Conservation (phyloP, 805 yeast species). For the Yarrowia yakushimensis region DNA sequence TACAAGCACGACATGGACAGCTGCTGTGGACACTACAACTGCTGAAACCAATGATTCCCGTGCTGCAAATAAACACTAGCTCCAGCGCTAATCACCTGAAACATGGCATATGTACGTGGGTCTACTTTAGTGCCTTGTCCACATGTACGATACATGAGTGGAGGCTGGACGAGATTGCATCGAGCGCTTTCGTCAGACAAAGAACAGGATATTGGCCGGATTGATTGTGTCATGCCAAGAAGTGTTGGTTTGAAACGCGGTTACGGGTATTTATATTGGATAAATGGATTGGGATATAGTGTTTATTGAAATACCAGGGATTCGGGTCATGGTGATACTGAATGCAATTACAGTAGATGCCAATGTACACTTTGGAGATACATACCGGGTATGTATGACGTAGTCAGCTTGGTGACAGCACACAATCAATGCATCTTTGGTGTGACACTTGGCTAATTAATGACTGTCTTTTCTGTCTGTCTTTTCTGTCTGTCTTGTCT, state of each 20-base stretch:
- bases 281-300: too few species aligned
- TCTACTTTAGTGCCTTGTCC: background rate
- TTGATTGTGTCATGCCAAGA: background rate
- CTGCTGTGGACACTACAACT: background rate
- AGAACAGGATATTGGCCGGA: background rate
- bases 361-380: too few species aligned
- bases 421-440: too few species aligned
- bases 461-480: too few species aligned
- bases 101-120: background rate
- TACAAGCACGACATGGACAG: conserved; percentile 42
- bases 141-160: background rate
- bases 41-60: background rate
- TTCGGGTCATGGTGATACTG: too few species aligned
- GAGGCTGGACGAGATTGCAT: background rate
- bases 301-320: too few species aligned
- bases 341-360: too few species aligned
- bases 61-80: background rate
- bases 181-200: background rate
- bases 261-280: too few species aligned
- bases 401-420: too few species aligned
- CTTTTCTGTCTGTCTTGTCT: too few species aligned
- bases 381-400: too few species aligned
- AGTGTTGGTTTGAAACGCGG: background rate
- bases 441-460: too few species aligned
- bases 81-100: background rate